phyloP scores from a whole-genome alignment of 106 monocot species.

The Allium sativum region DNA sequence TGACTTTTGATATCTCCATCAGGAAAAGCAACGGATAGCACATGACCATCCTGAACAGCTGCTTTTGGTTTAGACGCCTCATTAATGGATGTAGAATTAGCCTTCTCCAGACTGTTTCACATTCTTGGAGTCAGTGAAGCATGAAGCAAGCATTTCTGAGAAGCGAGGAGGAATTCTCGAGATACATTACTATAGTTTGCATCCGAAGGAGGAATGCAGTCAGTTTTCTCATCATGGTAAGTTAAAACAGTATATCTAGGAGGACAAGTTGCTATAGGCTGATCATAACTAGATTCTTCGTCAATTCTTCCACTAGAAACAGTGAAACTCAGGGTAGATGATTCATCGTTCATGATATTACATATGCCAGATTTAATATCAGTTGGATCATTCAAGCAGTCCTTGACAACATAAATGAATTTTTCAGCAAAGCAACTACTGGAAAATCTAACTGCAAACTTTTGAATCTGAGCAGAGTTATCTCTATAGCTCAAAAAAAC shows the following conservation, averaged over 20 bases:
- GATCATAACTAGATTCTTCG: slow-evolving; percentile 22
- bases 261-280: slow-evolving; percentile 5
- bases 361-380: slow-evolving; percentile 16
- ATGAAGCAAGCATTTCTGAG: slow-evolving; percentile 39
- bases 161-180: slow-evolving; percentile 59
- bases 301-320: slow-evolving; percentile 29
- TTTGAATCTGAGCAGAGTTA: slow-evolving; percentile 52
- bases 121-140: slow-evolving; percentile 1
- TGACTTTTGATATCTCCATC: slow-evolving; percentile 32
- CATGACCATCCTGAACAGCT: slow-evolving; percentile 11
- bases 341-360: slow-evolving; percentile 29
- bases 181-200: slow-evolving; percentile 13
- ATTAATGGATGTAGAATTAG: background rate
- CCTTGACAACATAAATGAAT: slow-evolving; percentile 50
- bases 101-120: background rate
- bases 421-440: slow-evolving; percentile 21
- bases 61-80: background rate
- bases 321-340: slow-evolving; percentile 26
- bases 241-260: slow-evolving; percentile 7
- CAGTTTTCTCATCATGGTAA: slow-evolving; percentile 5
- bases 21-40: slow-evolving; percentile 2
- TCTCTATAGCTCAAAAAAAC: slow-evolving; percentile 45
- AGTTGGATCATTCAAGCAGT: slow-evolving; percentile 19
- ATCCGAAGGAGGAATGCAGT: slow-evolving; percentile 10
- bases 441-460: slow-evolving; percentile 56